Conservation (phyloP, 495 filamentous ascomycete species). For the Parathielavia appendiculata region DNA sequence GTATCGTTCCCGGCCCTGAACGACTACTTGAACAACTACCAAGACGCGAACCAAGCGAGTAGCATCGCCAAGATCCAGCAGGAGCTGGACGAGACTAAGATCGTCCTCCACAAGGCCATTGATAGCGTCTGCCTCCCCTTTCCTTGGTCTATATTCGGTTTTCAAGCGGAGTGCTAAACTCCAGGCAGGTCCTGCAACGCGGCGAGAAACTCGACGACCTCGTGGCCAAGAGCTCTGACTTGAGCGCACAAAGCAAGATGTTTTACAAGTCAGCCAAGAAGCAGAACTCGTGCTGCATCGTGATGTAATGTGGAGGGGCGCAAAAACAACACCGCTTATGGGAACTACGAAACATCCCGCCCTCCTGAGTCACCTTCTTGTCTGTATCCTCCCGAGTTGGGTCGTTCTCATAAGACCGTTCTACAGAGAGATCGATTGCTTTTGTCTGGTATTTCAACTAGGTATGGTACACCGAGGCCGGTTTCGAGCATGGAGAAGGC, state of each 20-base stretch:
- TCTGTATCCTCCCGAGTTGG: no score
- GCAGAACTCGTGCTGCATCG: constrained; percentile 86
- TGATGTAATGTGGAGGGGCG: constrained; percentile 54
- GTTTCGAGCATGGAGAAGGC: background rate
- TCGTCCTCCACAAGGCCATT: constrained; percentile 94
- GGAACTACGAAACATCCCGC: no score
- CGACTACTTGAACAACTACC: constrained; percentile 82
- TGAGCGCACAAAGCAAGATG: constrained; percentile 90
- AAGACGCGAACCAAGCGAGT: constrained; percentile 83
- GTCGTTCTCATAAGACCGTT: no score
- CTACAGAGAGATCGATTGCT: no score
- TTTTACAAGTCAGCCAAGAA: constrained; percentile 83
- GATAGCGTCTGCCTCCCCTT: constrained; percentile 50
- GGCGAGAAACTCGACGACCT: constrained; percentile 89
- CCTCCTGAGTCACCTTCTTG: no score
- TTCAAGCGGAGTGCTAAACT: constrained; percentile 6
- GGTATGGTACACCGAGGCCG: background rate
- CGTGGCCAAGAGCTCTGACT: constrained; percentile 79
- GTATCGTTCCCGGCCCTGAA: constrained; percentile 65
- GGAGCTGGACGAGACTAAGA: constrained; percentile 97
- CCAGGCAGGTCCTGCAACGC: constrained; percentile 59
- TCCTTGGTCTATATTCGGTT: background rate
- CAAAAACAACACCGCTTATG: background rate
- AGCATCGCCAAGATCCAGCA: constrained; percentile 93
- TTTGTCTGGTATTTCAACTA: no score